Percentiles rank a stretch among this genome's conserved stretches.
phyloP scores from a whole-genome alignment of 441 rosid species.

The Francoa sonchifolia region DNA sequence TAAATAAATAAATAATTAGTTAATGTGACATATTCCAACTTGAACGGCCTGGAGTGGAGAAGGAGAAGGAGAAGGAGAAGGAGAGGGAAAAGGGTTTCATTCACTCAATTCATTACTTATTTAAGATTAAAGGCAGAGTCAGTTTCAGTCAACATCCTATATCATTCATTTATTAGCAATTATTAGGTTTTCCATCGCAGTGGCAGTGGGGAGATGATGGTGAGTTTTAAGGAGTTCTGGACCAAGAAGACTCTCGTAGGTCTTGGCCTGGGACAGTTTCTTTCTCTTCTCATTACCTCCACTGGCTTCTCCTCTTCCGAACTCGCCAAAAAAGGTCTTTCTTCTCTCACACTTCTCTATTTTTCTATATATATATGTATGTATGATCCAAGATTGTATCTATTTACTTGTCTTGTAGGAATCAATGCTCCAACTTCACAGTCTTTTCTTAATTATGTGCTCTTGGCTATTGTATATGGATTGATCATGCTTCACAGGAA shows the following conservation, averaged over 20 bases:
- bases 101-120: no score
- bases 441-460: constrained; percentile 50
- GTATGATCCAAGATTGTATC: background rate
- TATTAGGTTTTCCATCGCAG: no score
- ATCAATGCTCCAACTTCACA: constrained; percentile 80
- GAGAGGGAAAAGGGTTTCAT: no score
- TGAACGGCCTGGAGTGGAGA: no score
- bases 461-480: constrained; percentile 67
- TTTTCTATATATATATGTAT: background rate
- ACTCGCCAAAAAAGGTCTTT: constrained; percentile 43
- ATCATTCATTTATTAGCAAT: no score
- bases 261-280: constrained; percentile 69
- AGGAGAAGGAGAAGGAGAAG: no score
- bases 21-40: no score
- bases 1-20: no score
- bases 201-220: constrained; percentile 20
- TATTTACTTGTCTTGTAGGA: constrained; percentile 28
- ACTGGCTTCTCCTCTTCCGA: constrained; percentile 56
- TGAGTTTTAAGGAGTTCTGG: constrained; percentile 32
- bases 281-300: constrained; percentile 58
- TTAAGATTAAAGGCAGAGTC: no score
- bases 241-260: constrained; percentile 50
- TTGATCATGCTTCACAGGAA: constrained; percentile 39
- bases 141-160: no score
- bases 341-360: background rate